Percentiles rank a stretch among this genome's conserved stretches.
These are phyloP conservation scores for Polytrichum formosum DNA, from an alignment of 225 moss, liverwort and hornwort species.

Conservation along the genomic window DNA sequence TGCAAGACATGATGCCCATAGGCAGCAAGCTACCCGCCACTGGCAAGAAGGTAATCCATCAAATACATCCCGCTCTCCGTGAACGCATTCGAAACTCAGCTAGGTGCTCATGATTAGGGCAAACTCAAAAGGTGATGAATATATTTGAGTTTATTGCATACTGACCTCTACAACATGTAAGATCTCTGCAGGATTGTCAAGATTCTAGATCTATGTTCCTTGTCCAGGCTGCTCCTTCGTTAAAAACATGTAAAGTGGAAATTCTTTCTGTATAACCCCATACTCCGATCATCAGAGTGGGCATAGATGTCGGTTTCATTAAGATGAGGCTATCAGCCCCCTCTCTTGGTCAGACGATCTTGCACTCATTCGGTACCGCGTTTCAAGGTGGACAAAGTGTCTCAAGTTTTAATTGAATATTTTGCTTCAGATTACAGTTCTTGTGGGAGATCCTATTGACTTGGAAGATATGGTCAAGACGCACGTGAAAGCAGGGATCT, in stretches of 20 bases:
- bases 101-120: too few relatives aligned
- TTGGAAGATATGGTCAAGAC: conserved; percentile 71
- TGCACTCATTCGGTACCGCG: too few relatives aligned
- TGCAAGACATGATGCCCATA: conserved; percentile 92
- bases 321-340: not conserved
- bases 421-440: conserved; percentile 24
- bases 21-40: conserved; percentile 79
- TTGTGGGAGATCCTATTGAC: conserved; percentile 87
- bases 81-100: not conserved
- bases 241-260: too few relatives aligned
- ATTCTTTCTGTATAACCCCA: not conserved
- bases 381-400: too few relatives aligned
- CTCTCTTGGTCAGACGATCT: too few relatives aligned
- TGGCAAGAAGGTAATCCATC: conserved; percentile 54
- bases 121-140: too few relatives aligned
- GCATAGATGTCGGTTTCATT: not conserved
- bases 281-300: too few relatives aligned
- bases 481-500: conserved; percentile 38
- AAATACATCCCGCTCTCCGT: not conserved
- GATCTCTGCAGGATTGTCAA: too few relatives aligned
- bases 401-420: not conserved
- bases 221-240: too few relatives aligned
- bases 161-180: too few relatives aligned
- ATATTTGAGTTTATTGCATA: too few relatives aligned
- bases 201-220: too few relatives aligned